These are phyloP conservation scores for Phallus indusiatus DNA, from an alignment of 768 basidiomycete species.

Conservation along the genomic window DNA sequence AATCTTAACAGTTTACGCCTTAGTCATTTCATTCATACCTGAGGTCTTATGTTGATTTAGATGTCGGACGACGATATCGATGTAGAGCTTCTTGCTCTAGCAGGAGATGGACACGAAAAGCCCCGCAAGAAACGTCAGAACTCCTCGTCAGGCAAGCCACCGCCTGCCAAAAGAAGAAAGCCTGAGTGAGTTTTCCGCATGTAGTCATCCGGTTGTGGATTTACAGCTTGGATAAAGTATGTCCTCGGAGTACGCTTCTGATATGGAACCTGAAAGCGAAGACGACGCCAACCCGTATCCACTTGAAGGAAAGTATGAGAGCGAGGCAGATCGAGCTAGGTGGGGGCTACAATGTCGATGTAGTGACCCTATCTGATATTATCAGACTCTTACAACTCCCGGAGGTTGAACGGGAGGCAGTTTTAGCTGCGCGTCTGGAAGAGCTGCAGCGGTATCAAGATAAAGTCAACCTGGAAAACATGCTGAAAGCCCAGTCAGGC, in stretches of 20 bases:
- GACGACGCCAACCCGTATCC: constrained; percentile 67
- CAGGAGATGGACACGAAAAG: constrained; percentile 59
- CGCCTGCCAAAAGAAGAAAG: constrained; percentile 59
- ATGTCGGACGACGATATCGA: constrained; percentile 15
- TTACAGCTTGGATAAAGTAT: constrained; percentile 18
- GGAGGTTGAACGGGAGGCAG: constrained; percentile 85
- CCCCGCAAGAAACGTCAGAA: constrained; percentile 49
- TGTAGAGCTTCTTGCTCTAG: constrained; percentile 76
- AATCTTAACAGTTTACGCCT: background rate
- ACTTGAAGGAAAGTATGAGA: constrained; percentile 82
- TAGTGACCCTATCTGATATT: constrained; percentile 16
- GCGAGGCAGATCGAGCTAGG: constrained; percentile 76
- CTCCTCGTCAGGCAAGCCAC: constrained; percentile 25
- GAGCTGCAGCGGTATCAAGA: constrained; percentile 70
- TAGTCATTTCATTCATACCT: background rate
- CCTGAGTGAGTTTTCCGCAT: constrained; percentile 42
- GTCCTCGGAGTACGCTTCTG: constrained; percentile 36
- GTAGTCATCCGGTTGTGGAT: constrained; percentile 21
- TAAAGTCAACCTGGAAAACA: constrained; percentile 58
- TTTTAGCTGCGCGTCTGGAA: constrained; percentile 71
- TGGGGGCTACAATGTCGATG: constrained; percentile 31
- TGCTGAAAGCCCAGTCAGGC: constrained; percentile 58
- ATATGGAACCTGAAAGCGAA: constrained; percentile 55
- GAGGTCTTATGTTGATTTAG: background rate
- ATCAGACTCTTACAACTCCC: constrained; percentile 65